Evolutionary conservation across 2,329 filamentous ascomycete species (phyloP), one percentile per base, ranked within the genome.

Genomic region (Leptoxyphium fumago): DNA sequence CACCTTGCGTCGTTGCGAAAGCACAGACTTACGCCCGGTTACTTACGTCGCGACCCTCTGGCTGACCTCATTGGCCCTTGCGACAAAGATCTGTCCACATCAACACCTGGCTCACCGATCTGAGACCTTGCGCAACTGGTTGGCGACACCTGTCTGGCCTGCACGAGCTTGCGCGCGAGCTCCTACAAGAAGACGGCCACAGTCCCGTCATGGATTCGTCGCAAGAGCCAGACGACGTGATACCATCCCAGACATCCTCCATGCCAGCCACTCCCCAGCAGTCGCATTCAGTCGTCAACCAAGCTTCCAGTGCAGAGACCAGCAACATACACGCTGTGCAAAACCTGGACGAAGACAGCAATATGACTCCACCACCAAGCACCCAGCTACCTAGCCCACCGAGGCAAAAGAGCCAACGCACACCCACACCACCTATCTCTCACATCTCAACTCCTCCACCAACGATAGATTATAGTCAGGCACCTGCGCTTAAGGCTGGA

Each of bases 301-400:
- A 36, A 13, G 9, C 32, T 15, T 13, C 11, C 3, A 9, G 13
- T 9, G 32, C 32, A 13, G 11, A 13, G 3, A 36, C 9, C 13
- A 36, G 9, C 32, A 9, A 36, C 38, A 40, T 5, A 14, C 38
- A 28, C 38, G 18, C 14, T 18, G 38, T 11, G 5, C 38, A 40
- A 13, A 9, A 5, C 13, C 9, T 9, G 32, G 32, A 15, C 15
- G 32, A 36, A 15, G 32, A 15, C 15, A 40, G 21, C 67, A 71
- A 71, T n/a, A 73, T 78, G 64, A 80, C 77, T 10, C 76, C 77
- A 10, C 78, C 78, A 18, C 77, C 76, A 9, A 80, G 77, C 2
- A 73, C 74, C 2, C 77, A 80, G 54, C 55, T 72, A 7, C 67
- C 69, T 39, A 48, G 54, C 47, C 21, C 50, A 26, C 45, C 40